These are phyloP conservation scores for Tylopilus vinaceipallidus DNA, from an alignment of 768 basidiomycete genomes.

Conservation along the genomic window DNA sequence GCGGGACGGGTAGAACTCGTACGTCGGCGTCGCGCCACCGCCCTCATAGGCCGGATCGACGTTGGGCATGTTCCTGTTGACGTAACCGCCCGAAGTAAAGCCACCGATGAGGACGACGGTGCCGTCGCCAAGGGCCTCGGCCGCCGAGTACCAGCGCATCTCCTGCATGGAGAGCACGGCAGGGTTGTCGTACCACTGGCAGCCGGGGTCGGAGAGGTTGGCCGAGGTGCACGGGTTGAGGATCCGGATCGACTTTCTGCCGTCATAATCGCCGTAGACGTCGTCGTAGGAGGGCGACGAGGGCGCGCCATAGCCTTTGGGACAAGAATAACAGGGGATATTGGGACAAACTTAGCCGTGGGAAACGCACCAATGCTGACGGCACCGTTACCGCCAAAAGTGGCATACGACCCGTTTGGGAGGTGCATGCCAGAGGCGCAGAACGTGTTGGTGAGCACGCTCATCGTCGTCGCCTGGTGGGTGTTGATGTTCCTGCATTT, in stretches of 20 bases:
- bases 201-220: conserved; percentile 44
- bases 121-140: conserved; percentile 73
- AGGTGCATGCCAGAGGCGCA: conserved; percentile 81
- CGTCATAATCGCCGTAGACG: conserved; percentile 75
- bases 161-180: conserved; percentile 60
- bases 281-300: conserved; percentile 44
- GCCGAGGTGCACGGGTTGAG: conserved; percentile 64
- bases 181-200: conserved; percentile 72
- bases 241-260: conserved; percentile 75
- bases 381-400: conserved; percentile 76
- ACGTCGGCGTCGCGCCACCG: conserved; percentile 71
- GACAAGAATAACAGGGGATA: neutral
- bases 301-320: conserved; percentile 35
- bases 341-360: neutral
- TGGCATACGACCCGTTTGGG: conserved; percentile 70
- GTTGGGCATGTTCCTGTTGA: conserved; percentile 71
- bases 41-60: conserved; percentile 58
- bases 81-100: conserved; percentile 69
- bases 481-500: conserved; percentile 20
- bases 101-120: conserved; percentile 77
- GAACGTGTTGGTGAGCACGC: conserved; percentile 65
- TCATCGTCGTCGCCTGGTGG: conserved; percentile 22
- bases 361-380: conserved; percentile 42
- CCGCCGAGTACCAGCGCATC: conserved; percentile 72
- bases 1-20: conserved; percentile 74